A percentile compares a stretch with the other conserved stretches of the same genome.
Conservation (phyloP, 139 green algal genomes). For the Micromonas commoda region DNA sequence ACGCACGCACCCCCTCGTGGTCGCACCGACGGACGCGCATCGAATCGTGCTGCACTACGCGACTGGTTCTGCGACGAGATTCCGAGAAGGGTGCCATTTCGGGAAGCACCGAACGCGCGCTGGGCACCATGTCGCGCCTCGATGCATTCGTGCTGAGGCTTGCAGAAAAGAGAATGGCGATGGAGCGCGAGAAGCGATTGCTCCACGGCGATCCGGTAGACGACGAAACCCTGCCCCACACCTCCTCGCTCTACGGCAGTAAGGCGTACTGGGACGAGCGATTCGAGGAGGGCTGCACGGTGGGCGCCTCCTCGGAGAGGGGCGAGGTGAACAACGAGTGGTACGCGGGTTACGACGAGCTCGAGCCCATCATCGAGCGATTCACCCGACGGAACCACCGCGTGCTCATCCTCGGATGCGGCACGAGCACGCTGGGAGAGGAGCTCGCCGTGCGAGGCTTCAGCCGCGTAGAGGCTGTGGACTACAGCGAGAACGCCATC, state of each 20-base stretch:
- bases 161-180: background rate
- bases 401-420: constrained; percentile 1
- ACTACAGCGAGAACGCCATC: background rate
- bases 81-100: too few relatives aligned
- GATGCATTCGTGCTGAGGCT: background rate
- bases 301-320: background rate
- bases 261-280: constrained; percentile 15
- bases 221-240: too few relatives aligned
- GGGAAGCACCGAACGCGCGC: too few relatives aligned
- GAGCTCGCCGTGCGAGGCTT: background rate
- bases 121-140: background rate
- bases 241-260: constrained; percentile 2
- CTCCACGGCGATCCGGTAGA: background rate
- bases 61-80: background rate
- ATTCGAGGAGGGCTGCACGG: background rate
- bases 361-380: background rate
- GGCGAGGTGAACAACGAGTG: background rate
- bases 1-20: background rate
- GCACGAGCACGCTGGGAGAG: background rate
- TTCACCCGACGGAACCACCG: background rate
- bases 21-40: background rate
- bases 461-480: background rate
- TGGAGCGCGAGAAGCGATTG: background rate
- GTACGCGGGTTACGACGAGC: background rate
- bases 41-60: background rate